Conservation (phyloP, 2,329 filamentous ascomycete genomes). For the Cercospora citrullina region DNA sequence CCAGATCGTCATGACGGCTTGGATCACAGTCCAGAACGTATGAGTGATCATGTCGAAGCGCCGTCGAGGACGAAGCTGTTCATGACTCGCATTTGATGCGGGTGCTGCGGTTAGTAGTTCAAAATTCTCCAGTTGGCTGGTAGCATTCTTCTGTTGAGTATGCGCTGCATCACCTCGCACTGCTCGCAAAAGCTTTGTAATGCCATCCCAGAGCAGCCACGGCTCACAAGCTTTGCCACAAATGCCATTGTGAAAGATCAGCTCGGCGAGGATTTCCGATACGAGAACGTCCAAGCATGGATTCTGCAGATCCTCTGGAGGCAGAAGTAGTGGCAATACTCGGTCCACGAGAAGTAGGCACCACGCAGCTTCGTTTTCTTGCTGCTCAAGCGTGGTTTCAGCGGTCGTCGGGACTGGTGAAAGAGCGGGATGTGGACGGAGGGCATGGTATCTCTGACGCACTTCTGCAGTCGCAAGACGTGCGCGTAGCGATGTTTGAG, state of each 20-base stretch:
- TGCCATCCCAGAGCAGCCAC: slow-evolving; percentile 83
- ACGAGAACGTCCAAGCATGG: slow-evolving; percentile 80
- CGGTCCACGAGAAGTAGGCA: slow-evolving; percentile 85
- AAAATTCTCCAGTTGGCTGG: slow-evolving; percentile 55
- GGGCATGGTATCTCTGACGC: slow-evolving; percentile 65
- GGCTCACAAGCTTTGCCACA: slow-evolving; percentile 79
- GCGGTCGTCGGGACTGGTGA: slow-evolving; percentile 66
- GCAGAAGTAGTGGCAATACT: slow-evolving; percentile 77
- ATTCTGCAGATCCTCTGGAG: slow-evolving; percentile 90
- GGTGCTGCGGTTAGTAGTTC: slow-evolving; percentile 51
- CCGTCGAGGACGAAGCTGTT: slow-evolving; percentile 13
- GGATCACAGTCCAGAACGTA: slow-evolving; percentile 23
- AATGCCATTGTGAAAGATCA: slow-evolving; percentile 81
- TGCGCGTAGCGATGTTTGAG: slow-evolving; percentile 13
- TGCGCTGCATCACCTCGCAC: slow-evolving; percentile 30
- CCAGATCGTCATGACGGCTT: slow-evolving; percentile 42
- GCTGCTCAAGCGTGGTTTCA: slow-evolving; percentile 55
- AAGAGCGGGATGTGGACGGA: slow-evolving; percentile 78
- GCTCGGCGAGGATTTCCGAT: slow-evolving; percentile 82
- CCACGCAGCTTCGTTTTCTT: slow-evolving; percentile 77
- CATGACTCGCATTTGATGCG: slow-evolving; percentile 26
- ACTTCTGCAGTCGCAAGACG: slow-evolving; percentile 15
- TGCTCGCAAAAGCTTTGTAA: slow-evolving; percentile 67
- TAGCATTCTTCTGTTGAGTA: background rate
- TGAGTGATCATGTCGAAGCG: slow-evolving; percentile 25